Evolutionary conservation across 164 flowering plant genomes (phyloP).

Genomic region (Nymphaea colorata): DNA sequence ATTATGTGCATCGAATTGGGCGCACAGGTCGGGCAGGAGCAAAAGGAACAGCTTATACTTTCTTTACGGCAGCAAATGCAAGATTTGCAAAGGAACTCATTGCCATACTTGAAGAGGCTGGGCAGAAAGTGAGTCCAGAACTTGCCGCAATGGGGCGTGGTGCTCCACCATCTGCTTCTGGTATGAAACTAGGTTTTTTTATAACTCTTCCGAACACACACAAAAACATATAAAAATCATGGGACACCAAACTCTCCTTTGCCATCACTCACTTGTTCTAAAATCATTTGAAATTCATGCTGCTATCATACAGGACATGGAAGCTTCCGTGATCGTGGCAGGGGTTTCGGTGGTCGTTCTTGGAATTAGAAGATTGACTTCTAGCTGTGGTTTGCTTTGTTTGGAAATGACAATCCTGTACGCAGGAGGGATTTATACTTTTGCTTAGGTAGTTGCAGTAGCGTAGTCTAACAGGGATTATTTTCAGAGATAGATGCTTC

Average conservation of each 20-base stretch:
- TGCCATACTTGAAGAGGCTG: conserved; percentile 86
- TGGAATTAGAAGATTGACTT: conserved; percentile 27
- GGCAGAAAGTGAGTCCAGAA: conserved; percentile 79
- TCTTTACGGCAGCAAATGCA: conserved; percentile 93
- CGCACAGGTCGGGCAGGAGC: conserved; percentile 97
- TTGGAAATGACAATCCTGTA: neutral
- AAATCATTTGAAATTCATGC: neutral
- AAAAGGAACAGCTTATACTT: conserved; percentile 90
- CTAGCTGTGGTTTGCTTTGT: neutral
- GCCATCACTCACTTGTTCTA: neutral
- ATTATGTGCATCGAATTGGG: conserved; percentile 95
- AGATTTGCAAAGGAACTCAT: conserved; percentile 95
- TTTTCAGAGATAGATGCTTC: neutral
- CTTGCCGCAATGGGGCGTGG: conserved; percentile 91
- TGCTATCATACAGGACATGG: conserved; percentile 32
- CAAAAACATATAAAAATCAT: no score
- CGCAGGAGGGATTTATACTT: neutral
- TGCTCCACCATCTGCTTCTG: conserved; percentile 61
- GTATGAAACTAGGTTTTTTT: neutral
- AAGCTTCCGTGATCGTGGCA: conserved; percentile 72
- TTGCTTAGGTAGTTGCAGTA: neutral
- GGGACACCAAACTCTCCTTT: neutral
- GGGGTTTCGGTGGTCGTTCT: conserved; percentile 54
- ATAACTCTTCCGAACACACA: neutral
- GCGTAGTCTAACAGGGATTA: neutral